phyloP scores from a whole-genome alignment of 139 green algal species.

The Ettlia oleoabundans region DNA sequence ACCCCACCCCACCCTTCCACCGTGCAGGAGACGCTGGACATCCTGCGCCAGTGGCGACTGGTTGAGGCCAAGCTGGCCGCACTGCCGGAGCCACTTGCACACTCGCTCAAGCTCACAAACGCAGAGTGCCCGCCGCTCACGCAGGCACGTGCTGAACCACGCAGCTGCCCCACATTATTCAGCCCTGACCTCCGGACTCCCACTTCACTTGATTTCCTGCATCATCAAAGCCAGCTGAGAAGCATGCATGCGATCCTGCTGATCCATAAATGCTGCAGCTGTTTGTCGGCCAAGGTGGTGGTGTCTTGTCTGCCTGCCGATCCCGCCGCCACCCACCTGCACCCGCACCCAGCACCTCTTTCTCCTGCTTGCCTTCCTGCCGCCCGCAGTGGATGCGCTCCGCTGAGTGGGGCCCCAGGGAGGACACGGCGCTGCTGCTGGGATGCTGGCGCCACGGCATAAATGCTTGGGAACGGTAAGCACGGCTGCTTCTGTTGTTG shows the following conservation, averaged over 20 bases:
- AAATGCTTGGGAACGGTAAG: constrained; percentile 39
- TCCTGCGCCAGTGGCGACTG: constrained; percentile 63
- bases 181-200: background rate
- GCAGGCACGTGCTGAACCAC: background rate
- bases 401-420: constrained; percentile 68
- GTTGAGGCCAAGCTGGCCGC: constrained; percentile 56
- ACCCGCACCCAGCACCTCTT: background rate
- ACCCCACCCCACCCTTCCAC: background rate
- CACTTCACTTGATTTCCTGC: background rate
- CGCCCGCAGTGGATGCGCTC: constrained; percentile 49
- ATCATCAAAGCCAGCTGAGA: background rate
- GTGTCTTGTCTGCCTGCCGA: too few species aligned
- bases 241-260: background rate
- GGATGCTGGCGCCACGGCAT: constrained; percentile 64
- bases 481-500: background rate
- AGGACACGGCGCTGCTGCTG: constrained; percentile 88
- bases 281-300: background rate
- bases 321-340: background rate
- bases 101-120: background rate
- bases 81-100: background rate
- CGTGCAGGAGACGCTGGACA: constrained; percentile 67
- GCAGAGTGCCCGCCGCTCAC: constrained; percentile 12
- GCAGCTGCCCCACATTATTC: background rate
- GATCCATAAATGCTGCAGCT: background rate
- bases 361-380: background rate